phyloP scores from a whole-genome alignment of 257 asterid species.

The Solanum etuberosum region DNA sequence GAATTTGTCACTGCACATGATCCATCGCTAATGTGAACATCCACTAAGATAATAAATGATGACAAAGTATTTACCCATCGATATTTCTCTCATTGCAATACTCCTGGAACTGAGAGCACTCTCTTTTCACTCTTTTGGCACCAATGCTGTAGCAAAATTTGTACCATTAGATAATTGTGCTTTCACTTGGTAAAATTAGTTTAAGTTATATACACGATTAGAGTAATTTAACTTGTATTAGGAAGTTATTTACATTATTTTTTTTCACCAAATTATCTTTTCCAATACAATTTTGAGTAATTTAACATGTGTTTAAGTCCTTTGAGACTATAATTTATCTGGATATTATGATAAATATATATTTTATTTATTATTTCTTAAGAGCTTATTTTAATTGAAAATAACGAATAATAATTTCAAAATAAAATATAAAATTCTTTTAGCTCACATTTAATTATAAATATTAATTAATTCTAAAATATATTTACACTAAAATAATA shows the following conservation, averaged over 20 bases:
- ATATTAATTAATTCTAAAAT: background rate
- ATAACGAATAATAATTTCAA: background rate
- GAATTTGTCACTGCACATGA: background rate
- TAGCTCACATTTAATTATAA: background rate
- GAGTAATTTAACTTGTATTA: background rate
- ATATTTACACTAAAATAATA: background rate
- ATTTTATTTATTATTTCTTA: background rate
- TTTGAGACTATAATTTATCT: background rate
- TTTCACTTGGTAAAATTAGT: background rate
- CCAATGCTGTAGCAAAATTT: conserved; percentile 47
- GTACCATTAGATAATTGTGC: background rate
- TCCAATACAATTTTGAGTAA: background rate
- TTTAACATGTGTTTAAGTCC: background rate
- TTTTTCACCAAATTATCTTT: background rate
- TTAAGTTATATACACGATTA: background rate
- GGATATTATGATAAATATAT: background rate
- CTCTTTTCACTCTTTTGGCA: conserved; percentile 56
- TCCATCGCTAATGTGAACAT: background rate
- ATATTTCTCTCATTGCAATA: conserved; percentile 45
- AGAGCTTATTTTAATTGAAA: background rate
- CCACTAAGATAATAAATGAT: background rate
- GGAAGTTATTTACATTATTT: background rate
- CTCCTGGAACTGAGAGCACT: conserved; percentile 59
- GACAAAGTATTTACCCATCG: conserved; percentile 32
- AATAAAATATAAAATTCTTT: background rate